Evolutionary conservation across 2,329 filamentous ascomycete species (phyloP).

Genomic region (Diaporthe citri): DNA sequence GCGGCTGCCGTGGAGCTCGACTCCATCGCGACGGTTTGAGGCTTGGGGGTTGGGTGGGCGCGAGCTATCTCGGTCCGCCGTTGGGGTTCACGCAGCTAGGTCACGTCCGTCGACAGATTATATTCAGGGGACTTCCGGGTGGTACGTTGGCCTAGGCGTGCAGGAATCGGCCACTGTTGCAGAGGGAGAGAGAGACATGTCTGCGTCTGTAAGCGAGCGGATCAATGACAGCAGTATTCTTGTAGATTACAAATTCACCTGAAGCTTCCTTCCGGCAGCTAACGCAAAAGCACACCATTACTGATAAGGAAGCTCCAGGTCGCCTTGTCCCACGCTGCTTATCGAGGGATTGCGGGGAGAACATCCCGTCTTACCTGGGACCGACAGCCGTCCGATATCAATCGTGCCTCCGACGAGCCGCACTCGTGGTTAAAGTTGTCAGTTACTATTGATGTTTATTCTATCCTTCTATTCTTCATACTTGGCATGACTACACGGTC

Average conservation of each 20-base stretch:
- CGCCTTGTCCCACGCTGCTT: not conserved
- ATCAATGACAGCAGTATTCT: conserved; percentile 32
- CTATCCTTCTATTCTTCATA: not conserved
- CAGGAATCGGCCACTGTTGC: not conserved
- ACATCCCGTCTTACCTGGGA: conserved; percentile 7
- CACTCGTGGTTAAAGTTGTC: not conserved
- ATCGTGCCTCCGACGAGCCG: not conserved
- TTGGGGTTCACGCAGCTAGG: not conserved
- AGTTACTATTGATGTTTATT: too few relatives aligned
- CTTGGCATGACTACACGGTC: not conserved
- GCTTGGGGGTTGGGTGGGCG: not conserved
- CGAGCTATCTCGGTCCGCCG: not conserved
- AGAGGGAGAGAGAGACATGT: not conserved
- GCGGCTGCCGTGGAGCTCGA: conserved; percentile 32
- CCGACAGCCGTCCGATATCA: conserved; percentile 5
- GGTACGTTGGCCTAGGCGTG: not conserved
- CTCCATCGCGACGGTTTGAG: conserved; percentile 29
- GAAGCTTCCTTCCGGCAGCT: conserved; percentile 18
- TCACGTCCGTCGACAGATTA: not conserved
- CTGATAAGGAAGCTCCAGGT: conserved; percentile 38
- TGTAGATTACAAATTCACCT: conserved; percentile 36
- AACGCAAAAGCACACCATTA: conserved; percentile 12
- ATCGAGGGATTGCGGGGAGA: not conserved
- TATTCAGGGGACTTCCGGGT: conserved; percentile 4
- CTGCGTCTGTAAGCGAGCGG: not conserved